Percentiles rank a stretch among this genome's conserved stretches.
These are phyloP conservation scores for Fragilariopsis cylindrus DNA, from an alignment of 108 stramenopile genomes.

Conservation along the genomic window DNA sequence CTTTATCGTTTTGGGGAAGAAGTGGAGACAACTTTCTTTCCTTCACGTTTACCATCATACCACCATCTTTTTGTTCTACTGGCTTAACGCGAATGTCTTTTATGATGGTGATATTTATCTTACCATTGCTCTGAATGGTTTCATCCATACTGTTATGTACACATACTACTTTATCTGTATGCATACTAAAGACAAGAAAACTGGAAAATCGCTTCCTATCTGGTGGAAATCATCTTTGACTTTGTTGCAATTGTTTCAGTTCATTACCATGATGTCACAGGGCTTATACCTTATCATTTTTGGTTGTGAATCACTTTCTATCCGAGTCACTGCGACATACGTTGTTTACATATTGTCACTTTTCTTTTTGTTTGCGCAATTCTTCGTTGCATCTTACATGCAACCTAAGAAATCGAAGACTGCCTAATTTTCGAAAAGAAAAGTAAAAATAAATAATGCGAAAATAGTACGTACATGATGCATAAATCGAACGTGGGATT, in stretches of 20 bases:
- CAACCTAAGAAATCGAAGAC: slow-evolving; percentile 85
- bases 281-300: slow-evolving; percentile 76
- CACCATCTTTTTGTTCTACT: slow-evolving; percentile 98
- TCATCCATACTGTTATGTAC: slow-evolving; percentile 99
- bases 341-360: slow-evolving; percentile 95
- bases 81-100: slow-evolving; percentile 90
- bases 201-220: slow-evolving; percentile 91
- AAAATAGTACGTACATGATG: neutral
- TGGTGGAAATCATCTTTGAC: slow-evolving; percentile 98
- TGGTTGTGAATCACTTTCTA: slow-evolving; percentile 66
- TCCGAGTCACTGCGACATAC: slow-evolving; percentile 77
- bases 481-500: slow-evolving; percentile 1
- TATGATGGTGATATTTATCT: slow-evolving; percentile 97
- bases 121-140: slow-evolving; percentile 95
- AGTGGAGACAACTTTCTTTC: slow-evolving; percentile 98
- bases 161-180: slow-evolving; percentile 99
- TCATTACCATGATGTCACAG: slow-evolving; percentile 97
- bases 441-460: neutral
- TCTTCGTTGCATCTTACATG: slow-evolving; percentile 93
- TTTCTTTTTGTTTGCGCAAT: slow-evolving; percentile 95
- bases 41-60: slow-evolving; percentile 99
- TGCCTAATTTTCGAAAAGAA: slow-evolving; percentile 9
- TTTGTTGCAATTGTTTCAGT: slow-evolving; percentile 95
- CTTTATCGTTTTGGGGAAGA: slow-evolving; percentile 97
- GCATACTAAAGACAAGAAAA: slow-evolving; percentile 91